Conservation (phyloP, 2,329 filamentous ascomycete genomes). For the Xylaria sp. region DNA sequence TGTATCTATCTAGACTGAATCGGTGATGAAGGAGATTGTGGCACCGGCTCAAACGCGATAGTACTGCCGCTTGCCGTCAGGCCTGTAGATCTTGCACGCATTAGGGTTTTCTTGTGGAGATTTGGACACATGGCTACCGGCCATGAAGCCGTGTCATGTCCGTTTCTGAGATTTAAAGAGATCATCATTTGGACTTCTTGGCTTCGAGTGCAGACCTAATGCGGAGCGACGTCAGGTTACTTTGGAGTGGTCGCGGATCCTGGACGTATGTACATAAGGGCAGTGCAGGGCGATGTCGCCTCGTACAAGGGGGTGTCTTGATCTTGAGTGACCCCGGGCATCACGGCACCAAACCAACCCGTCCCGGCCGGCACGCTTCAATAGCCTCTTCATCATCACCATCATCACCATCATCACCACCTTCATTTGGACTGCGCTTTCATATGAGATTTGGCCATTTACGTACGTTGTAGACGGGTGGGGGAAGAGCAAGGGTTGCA, state of each 20-base stretch:
- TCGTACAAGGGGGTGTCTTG: conserved; percentile 12
- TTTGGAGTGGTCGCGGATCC: background rate
- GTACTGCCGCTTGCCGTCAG: conserved; percentile 30
- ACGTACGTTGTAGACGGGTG: background rate
- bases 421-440: conserved; percentile 12
- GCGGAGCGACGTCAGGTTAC: conserved; percentile 1
- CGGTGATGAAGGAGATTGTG: conserved; percentile 22
- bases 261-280: background rate
- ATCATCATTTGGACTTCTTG: conserved; percentile 15
- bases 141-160: conserved; percentile 17
- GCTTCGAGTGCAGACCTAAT: conserved; percentile 2
- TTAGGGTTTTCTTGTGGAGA: conserved; percentile 23
- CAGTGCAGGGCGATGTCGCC: conserved; percentile 6
- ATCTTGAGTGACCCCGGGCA: conserved; percentile 23
- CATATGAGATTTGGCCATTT: background rate
- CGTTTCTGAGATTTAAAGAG: conserved; percentile 2
- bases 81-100: conserved; percentile 31
- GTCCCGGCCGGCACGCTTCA: conserved; percentile 18
- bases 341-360: conserved; percentile 21
- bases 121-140: conserved; percentile 33
- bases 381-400: conserved; percentile 6
- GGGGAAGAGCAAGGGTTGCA: background rate
- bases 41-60: conserved; percentile 29
- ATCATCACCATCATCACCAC: conserved; percentile 9
- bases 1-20: background rate